phyloP scores from a whole-genome alignment of 129 eudicot genomes.

The Flaveria bidentis region DNA sequence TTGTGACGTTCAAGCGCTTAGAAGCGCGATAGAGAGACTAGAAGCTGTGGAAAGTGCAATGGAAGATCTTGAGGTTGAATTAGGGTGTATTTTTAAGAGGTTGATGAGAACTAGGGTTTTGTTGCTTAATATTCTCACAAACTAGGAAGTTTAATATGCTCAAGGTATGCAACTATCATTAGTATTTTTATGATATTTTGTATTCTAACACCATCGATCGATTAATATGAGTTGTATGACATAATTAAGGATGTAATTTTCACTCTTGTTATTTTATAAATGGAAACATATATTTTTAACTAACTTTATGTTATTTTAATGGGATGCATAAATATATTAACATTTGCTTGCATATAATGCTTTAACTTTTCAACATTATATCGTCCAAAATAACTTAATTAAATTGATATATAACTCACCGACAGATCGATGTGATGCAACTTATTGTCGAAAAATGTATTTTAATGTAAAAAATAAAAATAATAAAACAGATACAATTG shows the following conservation, averaged over 20 bases:
- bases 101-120: conserved; percentile 84
- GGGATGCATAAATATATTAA: too few relatives aligned
- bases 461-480: too few relatives aligned
- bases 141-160: conserved; percentile 28
- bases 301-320: too few relatives aligned
- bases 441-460: too few relatives aligned
- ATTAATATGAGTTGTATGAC: neutral
- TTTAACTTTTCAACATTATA: too few relatives aligned
- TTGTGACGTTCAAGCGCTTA: conserved; percentile 47
- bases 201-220: conserved; percentile 2
- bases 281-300: too few relatives aligned
- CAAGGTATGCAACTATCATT: conserved; percentile 3
- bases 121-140: conserved; percentile 75
- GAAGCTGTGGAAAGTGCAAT: conserved; percentile 70
- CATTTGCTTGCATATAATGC: too few relatives aligned
- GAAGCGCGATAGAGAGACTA: conserved; percentile 48
- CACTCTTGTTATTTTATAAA: too few relatives aligned
- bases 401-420: too few relatives aligned
- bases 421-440: too few relatives aligned
- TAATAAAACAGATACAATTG: too few relatives aligned
- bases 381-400: too few relatives aligned
- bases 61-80: conserved; percentile 74
- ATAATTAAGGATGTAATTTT: neutral
- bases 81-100: conserved; percentile 70
- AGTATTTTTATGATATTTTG: neutral